phyloP scores from a whole-genome alignment of 306 rosid species.

The peach (Prunus persica) region DNA sequence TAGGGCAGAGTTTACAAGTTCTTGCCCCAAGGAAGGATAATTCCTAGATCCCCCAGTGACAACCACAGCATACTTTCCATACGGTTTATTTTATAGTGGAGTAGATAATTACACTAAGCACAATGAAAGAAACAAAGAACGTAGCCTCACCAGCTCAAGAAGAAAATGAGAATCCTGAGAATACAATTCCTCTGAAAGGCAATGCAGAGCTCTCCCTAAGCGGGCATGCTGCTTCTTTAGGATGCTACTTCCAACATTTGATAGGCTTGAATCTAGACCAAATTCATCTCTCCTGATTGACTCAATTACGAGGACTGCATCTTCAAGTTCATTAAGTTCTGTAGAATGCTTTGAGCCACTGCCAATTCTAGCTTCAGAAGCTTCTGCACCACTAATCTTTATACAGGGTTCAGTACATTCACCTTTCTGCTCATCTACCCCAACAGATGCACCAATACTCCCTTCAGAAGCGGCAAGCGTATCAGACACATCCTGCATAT shows the following conservation, averaged over 20 bases:
- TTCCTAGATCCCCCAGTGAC: no score
- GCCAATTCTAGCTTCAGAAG: slow-evolving; percentile 24
- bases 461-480: slow-evolving; percentile 37
- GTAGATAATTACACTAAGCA: background rate
- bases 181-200: slow-evolving; percentile 95
- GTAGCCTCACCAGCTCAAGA: slow-evolving; percentile 80
- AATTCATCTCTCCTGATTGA: slow-evolving; percentile 90
- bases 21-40: no score
- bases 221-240: slow-evolving; percentile 94
- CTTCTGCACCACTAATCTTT: slow-evolving; percentile 25
- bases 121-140: background rate
- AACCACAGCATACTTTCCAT: no score
- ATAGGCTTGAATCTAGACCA: slow-evolving; percentile 75
- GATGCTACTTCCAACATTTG: slow-evolving; percentile 58
- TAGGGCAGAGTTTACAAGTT: no score
- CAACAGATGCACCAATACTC: slow-evolving; percentile 21
- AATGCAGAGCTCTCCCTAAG: slow-evolving; percentile 92
- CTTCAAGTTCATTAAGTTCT: slow-evolving; percentile 39
- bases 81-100: no score
- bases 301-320: slow-evolving; percentile 61
- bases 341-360: slow-evolving; percentile 24
- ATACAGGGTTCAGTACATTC: slow-evolving; percentile 25
- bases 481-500: slow-evolving; percentile 26
- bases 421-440: slow-evolving; percentile 19
- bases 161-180: slow-evolving; percentile 98